Base-by-base conservation (phyloP, 2,329 filamentous ascomycete genomes). In the Chrysoporthe cubensis region DNA sequence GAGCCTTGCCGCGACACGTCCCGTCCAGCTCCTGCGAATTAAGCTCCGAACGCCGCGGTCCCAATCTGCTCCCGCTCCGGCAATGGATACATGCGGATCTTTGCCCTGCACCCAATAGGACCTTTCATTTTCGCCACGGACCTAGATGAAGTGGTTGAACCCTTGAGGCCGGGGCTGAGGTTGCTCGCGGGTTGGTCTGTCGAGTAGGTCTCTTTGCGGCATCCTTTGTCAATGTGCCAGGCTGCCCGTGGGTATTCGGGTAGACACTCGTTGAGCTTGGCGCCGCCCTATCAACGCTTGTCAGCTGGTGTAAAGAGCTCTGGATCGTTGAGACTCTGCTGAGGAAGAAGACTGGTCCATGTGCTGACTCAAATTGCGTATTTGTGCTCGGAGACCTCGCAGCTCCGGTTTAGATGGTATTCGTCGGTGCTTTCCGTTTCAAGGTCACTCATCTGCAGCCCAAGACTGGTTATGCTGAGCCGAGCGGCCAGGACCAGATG, bases 81-180 rank as follows among this genome's bases (percentile, higher is more conserved):
- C 32, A 74, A 64, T 40, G 76, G 75, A 76, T 76, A 79, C 14
- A 76, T 79, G 21, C 71, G 69, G 42, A 75, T 67, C 66, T 78
- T 78, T 44, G 71, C 71, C 60, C 75, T 74, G 66, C 72, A 74
- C 8, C 75, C 75, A 26, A 74, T 56, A 48, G 72, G 73, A 1
- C 37, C 52, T 54, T 63, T 63, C 68, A 42, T 66, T 18, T 18
- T 58, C 66, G 43, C 73, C 64, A 21, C 73, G 73, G n/a, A 77
- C 72, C 26, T 74, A 74, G 64, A 75, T 63, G 44, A 71, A 76
- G 66, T 76, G 48, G 73, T 60, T 43, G 73, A 69, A 2, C 72
- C 71, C 9, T 69, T 69, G 48, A 78, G 68, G 62, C 70, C 71
- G n/a, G 75, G 75, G 54, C 73, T 64, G 60, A 73, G 66, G 60